Evolutionary conservation across 306 rosid species (phyloP).

Genomic region (Cicer pinnatifidum): DNA sequence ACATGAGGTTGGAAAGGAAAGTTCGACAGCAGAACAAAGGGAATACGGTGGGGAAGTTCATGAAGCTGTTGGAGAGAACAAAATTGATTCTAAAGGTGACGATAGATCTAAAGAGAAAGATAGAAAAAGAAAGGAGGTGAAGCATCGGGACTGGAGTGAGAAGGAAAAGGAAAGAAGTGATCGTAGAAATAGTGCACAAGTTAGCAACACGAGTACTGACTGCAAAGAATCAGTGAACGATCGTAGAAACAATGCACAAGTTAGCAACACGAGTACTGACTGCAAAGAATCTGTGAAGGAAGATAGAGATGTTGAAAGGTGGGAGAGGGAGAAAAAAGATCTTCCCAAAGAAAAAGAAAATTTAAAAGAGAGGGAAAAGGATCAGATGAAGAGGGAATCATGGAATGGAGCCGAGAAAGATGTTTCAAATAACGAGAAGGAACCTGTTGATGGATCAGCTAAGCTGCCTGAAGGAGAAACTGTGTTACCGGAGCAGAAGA

Average conservation of each 20-base stretch:
- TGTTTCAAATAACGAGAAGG: slow-evolving; percentile 64
- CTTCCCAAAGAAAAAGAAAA: slow-evolving; percentile 71
- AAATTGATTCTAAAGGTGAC: slow-evolving; percentile 74
- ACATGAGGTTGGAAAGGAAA: slow-evolving; percentile 70
- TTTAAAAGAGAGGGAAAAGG: slow-evolving; percentile 76
- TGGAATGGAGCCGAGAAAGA: slow-evolving; percentile 77
- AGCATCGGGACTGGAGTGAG: slow-evolving; percentile 88
- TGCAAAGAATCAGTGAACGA: slow-evolving; percentile 64
- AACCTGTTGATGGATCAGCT: slow-evolving; percentile 62
- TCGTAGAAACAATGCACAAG: slow-evolving; percentile 56
- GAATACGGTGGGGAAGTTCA: slow-evolving; percentile 63
- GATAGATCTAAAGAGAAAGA: slow-evolving; percentile 87
- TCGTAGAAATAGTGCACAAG: slow-evolving; percentile 62
- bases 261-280: slow-evolving; percentile 57
- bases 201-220: slow-evolving; percentile 57
- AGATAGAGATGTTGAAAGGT: slow-evolving; percentile 70
- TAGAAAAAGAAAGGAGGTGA: slow-evolving; percentile 79
- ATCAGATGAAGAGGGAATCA: slow-evolving; percentile 69
- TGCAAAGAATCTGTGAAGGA: slow-evolving; percentile 71
- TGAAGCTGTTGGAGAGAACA: slow-evolving; percentile 87
- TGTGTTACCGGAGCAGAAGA: slow-evolving; percentile 65
- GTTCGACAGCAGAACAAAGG: slow-evolving; percentile 59
- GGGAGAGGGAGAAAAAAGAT: slow-evolving; percentile 82
- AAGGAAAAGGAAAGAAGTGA: slow-evolving; percentile 83
- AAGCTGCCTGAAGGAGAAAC: slow-evolving; percentile 68